Evolutionary conservation across 2,329 filamentous ascomycete species (phyloP), one percentile per base, ranked within the genome.

Genomic region (Beauveria brongniartii): DNA sequence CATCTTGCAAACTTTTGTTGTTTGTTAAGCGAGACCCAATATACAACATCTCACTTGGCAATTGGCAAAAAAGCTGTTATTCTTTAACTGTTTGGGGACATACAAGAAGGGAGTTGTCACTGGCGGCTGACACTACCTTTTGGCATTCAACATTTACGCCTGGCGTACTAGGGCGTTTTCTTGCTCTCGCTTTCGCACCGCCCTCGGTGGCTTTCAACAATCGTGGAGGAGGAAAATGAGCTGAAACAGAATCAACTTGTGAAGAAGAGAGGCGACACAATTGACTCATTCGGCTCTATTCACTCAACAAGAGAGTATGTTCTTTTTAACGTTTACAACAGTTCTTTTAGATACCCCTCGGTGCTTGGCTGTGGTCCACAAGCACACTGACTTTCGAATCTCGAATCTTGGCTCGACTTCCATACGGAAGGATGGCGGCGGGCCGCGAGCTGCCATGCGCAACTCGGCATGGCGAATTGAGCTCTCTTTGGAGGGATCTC

Each of bases 1-100:
- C 61, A 57, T 26, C 63, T 54, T 61, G 61, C 55, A 41, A 53
- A 46, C 24, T 57, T 61, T 55, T 51, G 28, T 28, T 37, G 56
- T 56, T 54, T 56, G 53, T 61, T 61, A 56, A 61, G 51, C 52
- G 51, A 61, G 53, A 61, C 59, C 37, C 26, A 61, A 55, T 55
- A 55, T 61, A 61, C 59, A 50, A 55, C 50, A 60, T 60, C 57
- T 60, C 57, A 54, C 57, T 60, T 60, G 57, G 43, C 57, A 60
- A 59, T 46, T 59, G 47, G 47, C 34, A 59, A 59, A 59, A 59
- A 52, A 20, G 37, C 9, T 40, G 34, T 20, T 44, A 37, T 53
- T 7, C 24, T 20, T 60, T 28, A 60, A 41, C 57, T 60, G 50
- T 8, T 60, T 54, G 26, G 30, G 18, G 26, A 56, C 6, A 16